Base-by-base conservation (phyloP, 257 asterid species). In the Solanum pimpinellifolium region DNA sequence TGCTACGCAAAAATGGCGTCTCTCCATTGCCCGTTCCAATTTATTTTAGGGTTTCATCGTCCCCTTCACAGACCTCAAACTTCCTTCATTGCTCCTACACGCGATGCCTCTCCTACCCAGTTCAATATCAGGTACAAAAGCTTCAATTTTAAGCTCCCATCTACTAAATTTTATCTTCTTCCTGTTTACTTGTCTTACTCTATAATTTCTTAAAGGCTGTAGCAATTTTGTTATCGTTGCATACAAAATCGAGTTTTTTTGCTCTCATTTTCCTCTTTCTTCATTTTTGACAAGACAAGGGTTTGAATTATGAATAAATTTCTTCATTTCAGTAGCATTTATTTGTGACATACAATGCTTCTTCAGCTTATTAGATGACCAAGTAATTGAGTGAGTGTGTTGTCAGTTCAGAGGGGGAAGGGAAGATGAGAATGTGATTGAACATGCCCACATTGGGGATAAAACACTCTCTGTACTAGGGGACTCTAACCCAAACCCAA, bases 51-150 rank as follows among this genome's bases (percentile, higher is more conserved):
- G 78, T 89, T 89, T 83, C 81, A 66, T 23, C 87, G 83, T 41
- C 84, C 86, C 9, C 21, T 12, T 25, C 39, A 11, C 39, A 69
- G 69, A 60, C 11, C 85, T 49, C 37, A 80, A 16, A 31, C 72
- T 33, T 56, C 85, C 60, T 6, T 78, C 39, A 46, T 84, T 83
- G 25, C 23, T 47, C 62, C 25, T 62, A 85, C 69, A 15, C 88
- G 52, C 72, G 12, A 31, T 76, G 46, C 87, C 42, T 84, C 87
- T 31, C 59, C 73, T 25, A 35, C 75, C 74, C 82, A 70, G 85
- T 85, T 39, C 75, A 59, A 29, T 47, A 66, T 44, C 78, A 90
- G 89, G 89, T 88, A 39, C 86, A 83, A 75, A 69, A 46, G 16
- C 81, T 35, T 33, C 33, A 33, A 72, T 37, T 85, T 42, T 42